These are phyloP conservation scores for Chaetomium olivaceum DNA, from an alignment of 2,329 filamentous ascomycete genomes.

Conservation along the genomic window DNA sequence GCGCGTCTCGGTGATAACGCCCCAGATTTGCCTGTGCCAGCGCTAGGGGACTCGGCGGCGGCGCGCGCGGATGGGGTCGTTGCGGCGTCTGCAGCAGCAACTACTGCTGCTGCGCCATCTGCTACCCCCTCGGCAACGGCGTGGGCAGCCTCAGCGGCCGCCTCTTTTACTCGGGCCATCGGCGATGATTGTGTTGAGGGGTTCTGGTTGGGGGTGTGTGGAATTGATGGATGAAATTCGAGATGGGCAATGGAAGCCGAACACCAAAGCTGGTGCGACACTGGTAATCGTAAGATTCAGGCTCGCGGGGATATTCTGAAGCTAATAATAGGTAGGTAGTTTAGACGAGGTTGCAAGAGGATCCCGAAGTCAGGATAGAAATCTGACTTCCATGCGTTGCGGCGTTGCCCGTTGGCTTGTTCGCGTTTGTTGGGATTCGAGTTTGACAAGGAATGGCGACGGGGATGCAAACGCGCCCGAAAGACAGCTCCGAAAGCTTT, in stretches of 20 bases:
- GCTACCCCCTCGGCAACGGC: conserved; percentile 3
- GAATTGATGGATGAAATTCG: neutral
- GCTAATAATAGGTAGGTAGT: neutral
- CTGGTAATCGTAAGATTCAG: neutral
- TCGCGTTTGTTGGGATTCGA: neutral
- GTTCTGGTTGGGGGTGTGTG: neutral
- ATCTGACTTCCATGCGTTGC: neutral
- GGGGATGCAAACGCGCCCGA: neutral
- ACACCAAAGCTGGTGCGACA: neutral
- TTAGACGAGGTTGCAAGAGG: neutral
- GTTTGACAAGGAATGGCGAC: too few species aligned
- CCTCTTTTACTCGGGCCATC: conserved; percentile 27
- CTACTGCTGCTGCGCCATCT: conserved; percentile 14
- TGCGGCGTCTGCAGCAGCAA: conserved; percentile 8
- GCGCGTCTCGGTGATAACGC: conserved; percentile 29
- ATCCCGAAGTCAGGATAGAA: neutral
- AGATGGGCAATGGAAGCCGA: neutral
- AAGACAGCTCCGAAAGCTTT: conserved; percentile 1
- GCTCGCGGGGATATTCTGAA: neutral
- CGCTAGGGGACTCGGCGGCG: conserved; percentile 16
- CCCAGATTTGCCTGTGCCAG: neutral
- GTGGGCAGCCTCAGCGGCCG: conserved; percentile 24
- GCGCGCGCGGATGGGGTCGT: neutral
- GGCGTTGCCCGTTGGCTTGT: neutral
- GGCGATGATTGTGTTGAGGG: neutral